Base-by-base conservation (phyloP, 148 eudicot species). In the Dysphania ambrosioides region DNA sequence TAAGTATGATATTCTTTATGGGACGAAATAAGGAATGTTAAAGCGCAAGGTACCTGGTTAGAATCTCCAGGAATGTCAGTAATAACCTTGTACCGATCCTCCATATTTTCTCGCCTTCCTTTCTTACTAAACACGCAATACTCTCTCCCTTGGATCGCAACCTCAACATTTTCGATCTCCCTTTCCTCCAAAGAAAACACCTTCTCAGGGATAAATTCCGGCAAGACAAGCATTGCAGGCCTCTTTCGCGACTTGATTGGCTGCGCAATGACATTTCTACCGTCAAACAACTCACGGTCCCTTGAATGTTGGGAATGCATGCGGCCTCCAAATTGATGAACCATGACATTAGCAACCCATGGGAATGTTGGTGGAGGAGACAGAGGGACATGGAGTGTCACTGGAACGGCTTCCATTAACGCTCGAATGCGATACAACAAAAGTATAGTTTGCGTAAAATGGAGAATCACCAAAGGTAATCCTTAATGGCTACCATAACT, bases 21-120 rank as follows among this genome's bases (percentile, higher is more conserved):
- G 53, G 16, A 47, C 21, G 16, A 47, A 18, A 21, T 21, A 18
- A 47, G 12, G 13, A 57, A 31, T 49, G 53, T 35, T n/a, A n/a
- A 71, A 51, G 6, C 5, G 30, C 16, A 66, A 77, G 60, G 16
- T 86, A 85, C 90, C 86, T 87, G 90, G 56, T 75, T 85, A 72
- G 86, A 77, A 30, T 87, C 82, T 16, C 79, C 83, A 24, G 67
- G 68, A 7, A 83, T 72, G 47, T 87, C 78, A 58, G 77, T 66
- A 64, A 83, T 72, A 47, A 79, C 82, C 35, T 77, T 82, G 79
- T 77, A 84, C 21, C 85, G 74, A 83, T 87, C 91, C 80, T 87
- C 88, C 83, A 87, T 83, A 35, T 71, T 68, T 26, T 81, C 81
- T n/a, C 85, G 79, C 36, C 63, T 82, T 47, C 91, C 91, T 82